A percentile compares a stretch with the other conserved stretches of the same genome.
Conservation (phyloP, 257 asterid genomes). For the Plantago ovata region DNA sequence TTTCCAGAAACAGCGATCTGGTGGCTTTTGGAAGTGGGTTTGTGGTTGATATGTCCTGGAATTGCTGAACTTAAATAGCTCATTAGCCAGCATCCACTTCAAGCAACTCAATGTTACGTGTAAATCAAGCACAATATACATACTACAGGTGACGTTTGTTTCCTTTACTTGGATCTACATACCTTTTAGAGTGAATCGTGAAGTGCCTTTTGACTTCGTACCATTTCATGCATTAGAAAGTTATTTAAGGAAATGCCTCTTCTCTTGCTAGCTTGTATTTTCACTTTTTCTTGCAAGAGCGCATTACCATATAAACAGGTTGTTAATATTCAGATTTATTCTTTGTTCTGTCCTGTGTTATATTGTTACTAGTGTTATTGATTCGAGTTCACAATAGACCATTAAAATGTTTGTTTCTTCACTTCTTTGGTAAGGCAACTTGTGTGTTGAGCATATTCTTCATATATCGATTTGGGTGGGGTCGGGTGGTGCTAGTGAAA, state of each 20-base stretch:
- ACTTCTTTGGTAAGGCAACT: too few relatives aligned
- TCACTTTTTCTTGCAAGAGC: too few relatives aligned
- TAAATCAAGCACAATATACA: slow-evolving; percentile 6
- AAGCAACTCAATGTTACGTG: slow-evolving; percentile 9
- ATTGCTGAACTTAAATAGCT: slow-evolving; percentile 20
- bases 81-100: slow-evolving; percentile 19
- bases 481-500: too few relatives aligned
- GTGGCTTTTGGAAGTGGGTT: slow-evolving; percentile 91
- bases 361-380: not conserved
- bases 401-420: too few relatives aligned
- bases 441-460: too few relatives aligned
- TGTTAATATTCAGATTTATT: slow-evolving; percentile 23
- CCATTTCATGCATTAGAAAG: slow-evolving; percentile 22
- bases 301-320: too few relatives aligned
- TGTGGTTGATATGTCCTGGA: slow-evolving; percentile 38
- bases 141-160: not conserved
- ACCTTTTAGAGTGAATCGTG: slow-evolving; percentile 24
- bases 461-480: too few relatives aligned
- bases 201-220: slow-evolving; percentile 17
- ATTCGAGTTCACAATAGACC: not conserved
- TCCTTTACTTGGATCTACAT: slow-evolving; percentile 5
- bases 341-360: too few relatives aligned
- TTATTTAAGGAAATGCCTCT: slow-evolving; percentile 6
- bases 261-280: not conserved
- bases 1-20: slow-evolving; percentile 59